Base-by-base conservation (phyloP, 345 rosid genomes). In the Ricinus communis region DNA sequence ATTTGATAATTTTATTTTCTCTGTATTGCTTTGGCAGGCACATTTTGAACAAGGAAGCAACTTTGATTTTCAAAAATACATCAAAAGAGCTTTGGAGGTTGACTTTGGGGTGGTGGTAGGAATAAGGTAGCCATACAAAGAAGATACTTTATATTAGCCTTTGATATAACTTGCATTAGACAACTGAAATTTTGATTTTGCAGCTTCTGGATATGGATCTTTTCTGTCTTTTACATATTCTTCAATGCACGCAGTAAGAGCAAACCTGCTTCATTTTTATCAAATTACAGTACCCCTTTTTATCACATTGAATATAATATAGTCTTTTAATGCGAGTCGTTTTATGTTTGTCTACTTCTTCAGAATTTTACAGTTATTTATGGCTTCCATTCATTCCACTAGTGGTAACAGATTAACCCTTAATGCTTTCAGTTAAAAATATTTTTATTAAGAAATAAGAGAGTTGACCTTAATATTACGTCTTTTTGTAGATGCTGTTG, bases 331-430 rank as follows among this genome's bases (percentile, higher is more conserved):
- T 38, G 52, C 65, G 65, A 50, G 71, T 30, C 58, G 3, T 0
- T 43, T 76, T 51, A 18, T 38, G n/a, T 47, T 60, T 14, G 22
- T 70, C 19, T 41, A 25, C 52, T 18, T 69, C 58, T 77, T 55
- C 89, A 93, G 98, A 38, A 15, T 81, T 93, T 69, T 55, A 82
- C 71, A 84, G 81, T 70, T 88, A 83, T 60, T 71, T 85, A 3
- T 93, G 96, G 98, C 88, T 93, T 40, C 98, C 98, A 33, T 87
- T 90, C 57, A 51, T 93, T 57, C 98, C 98, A 0, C 69, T 90
- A 36, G 80, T 83, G 82, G 96, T 93, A 78, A 87, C 91, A 55
- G 33, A 40, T 14, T 8, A 31, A 45, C 53, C 40, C 13, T 38
- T 61, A 40, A 18, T 21, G n/a, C 10, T 31, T 33, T 36, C 18